These are phyloP conservation scores for Aspergillus egyptiacus DNA, from an alignment of 495 filamentous ascomycete genomes.

Conservation along the genomic window DNA sequence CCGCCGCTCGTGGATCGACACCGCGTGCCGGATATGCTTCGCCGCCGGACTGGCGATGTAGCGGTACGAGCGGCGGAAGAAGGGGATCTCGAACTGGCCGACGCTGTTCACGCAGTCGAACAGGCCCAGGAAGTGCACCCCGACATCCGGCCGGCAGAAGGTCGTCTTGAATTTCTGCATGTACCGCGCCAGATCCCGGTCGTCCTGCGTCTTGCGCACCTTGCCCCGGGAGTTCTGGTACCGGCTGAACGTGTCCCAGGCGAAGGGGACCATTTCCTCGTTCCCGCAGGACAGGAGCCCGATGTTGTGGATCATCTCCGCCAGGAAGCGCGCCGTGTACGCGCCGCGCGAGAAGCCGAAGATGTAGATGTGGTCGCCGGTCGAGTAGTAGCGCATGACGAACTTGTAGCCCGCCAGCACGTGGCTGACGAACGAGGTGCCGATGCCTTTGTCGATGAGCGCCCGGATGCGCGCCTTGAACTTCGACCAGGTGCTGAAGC, in stretches of 20 bases:
- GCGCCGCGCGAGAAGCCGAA: constrained; percentile 80
- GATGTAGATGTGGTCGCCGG: constrained; percentile 67
- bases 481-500: background rate
- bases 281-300: constrained; percentile 71
- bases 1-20: constrained; percentile 61
- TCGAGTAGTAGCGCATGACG: constrained; percentile 77
- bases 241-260: constrained; percentile 49
- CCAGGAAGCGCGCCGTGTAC: constrained; percentile 74
- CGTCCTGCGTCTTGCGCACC: constrained; percentile 11
- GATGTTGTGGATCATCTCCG: constrained; percentile 78
- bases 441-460: constrained; percentile 45
- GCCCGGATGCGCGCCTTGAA: constrained; percentile 5
- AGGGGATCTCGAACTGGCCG: constrained; percentile 25
- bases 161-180: constrained; percentile 37
- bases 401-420: constrained; percentile 80
- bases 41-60: constrained; percentile 34
- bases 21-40: constrained; percentile 53
- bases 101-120: constrained; percentile 45
- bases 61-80: constrained; percentile 10
- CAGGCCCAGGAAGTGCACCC: constrained; percentile 35
- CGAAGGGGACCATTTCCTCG: constrained; percentile 74
- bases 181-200: constrained; percentile 22
- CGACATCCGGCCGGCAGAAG: constrained; percentile 32
- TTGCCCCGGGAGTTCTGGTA: constrained; percentile 9
- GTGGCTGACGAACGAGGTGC: constrained; percentile 68